Conservation (phyloP, 345 rosid species). For the Microthlaspi erraticum region DNA sequence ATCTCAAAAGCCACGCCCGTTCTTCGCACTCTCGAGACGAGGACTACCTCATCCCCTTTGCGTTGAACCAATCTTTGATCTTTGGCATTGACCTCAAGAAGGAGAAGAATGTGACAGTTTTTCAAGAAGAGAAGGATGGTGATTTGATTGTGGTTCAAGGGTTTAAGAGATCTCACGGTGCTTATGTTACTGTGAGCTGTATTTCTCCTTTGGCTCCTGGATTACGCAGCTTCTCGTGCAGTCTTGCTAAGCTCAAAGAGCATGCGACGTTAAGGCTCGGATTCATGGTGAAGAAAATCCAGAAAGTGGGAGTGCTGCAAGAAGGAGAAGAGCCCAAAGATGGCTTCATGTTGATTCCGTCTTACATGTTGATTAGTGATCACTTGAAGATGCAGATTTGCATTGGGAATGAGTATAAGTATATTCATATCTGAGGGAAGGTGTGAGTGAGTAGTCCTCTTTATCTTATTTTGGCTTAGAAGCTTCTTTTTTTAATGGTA, state of each 20-base stretch:
- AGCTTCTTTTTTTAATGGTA: not conserved
- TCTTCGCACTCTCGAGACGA: constrained; percentile 38
- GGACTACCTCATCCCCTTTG: constrained; percentile 7
- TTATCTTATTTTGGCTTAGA: not conserved
- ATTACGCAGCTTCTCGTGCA: not conserved
- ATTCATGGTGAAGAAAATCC: constrained; percentile 12
- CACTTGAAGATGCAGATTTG: constrained; percentile 26
- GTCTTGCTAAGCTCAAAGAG: not conserved
- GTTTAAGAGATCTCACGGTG: constrained; percentile 20
- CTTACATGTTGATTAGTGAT: not conserved
- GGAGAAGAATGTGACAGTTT: not conserved
- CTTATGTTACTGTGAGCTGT: constrained; percentile 27
- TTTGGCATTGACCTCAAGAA: constrained; percentile 1
- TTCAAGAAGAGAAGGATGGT: constrained; percentile 18
- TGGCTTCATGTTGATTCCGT: constrained; percentile 12
- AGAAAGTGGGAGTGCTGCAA: not conserved
- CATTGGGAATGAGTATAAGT: constrained; percentile 5
- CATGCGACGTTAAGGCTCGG: constrained; percentile 2
- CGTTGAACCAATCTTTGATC: not conserved
- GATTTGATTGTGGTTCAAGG: constrained; percentile 42
- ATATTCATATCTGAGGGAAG: constrained; percentile 14
- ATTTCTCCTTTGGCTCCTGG: constrained; percentile 16
- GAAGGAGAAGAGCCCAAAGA: not conserved
- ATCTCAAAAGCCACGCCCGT: constrained; percentile 45
- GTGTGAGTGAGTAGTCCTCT: not conserved